These are phyloP conservation scores for Phytophthora chlamydospora DNA, from an alignment of 352 stramenopile species.

Conservation along the genomic window DNA sequence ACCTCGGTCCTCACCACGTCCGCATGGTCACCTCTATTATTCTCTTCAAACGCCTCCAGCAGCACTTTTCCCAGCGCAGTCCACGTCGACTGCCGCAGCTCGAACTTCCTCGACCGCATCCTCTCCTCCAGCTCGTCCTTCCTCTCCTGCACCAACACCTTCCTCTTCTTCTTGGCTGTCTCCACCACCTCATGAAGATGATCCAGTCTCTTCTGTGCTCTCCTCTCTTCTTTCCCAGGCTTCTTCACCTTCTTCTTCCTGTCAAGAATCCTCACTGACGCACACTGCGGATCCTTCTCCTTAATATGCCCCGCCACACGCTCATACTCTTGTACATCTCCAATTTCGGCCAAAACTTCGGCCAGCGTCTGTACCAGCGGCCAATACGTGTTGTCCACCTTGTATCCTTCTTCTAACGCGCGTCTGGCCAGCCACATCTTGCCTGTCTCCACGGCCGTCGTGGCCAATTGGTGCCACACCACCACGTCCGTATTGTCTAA, in stretches of 20 bases:
- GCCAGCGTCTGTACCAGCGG: conserved; percentile 59
- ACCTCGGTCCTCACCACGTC: conserved; percentile 29
- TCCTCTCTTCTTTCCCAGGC: conserved; percentile 1
- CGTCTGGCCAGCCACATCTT: conserved; percentile 68
- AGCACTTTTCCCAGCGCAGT: conserved; percentile 59
- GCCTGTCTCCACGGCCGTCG: conserved; percentile 60
- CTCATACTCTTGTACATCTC: conserved; percentile 55
- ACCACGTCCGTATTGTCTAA: conserved; percentile 77
- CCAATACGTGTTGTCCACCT: conserved; percentile 69
- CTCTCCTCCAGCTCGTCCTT: conserved; percentile 20
- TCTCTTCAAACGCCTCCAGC: conserved; percentile 69
- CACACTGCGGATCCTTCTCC: conserved; percentile 49
- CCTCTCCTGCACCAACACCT: conserved; percentile 27
- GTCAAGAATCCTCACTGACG: conserved; percentile 41
- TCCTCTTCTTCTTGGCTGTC: conserved; percentile 38
- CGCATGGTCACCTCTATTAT: conserved; percentile 32
- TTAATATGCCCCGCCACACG: conserved; percentile 53
- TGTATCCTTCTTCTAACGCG: conserved; percentile 63
- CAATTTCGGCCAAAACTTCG: conserved; percentile 64
- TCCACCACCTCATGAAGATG: conserved; percentile 30
- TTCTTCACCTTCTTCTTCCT: background rate
- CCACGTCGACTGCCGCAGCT: conserved; percentile 57
- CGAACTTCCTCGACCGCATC: conserved; percentile 38
- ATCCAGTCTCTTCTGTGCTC: conserved; percentile 26
- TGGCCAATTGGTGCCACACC: conserved; percentile 77